Base-by-base conservation (phyloP, 1,284 basidiomycete genomes). In the Cystobasidiaceae sp. region DNA sequence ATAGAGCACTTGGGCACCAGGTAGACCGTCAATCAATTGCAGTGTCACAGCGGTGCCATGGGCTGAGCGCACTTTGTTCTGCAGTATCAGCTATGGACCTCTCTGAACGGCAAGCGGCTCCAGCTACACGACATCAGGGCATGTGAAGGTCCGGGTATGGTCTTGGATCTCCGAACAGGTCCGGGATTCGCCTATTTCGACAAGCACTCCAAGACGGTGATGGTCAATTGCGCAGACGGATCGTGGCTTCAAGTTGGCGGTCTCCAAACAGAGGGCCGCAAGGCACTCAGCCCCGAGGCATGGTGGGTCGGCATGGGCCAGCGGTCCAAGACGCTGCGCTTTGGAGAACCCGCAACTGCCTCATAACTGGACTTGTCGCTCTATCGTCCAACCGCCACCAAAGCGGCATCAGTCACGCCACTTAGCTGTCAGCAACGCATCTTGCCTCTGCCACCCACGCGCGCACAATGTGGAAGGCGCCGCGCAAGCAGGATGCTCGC, bases 1-100 rank as follows among this genome's bases (percentile, higher is more conserved):
- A 86, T 72, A 80, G 85, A n/a, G 90, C 84, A 0, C 83, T 92
- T 44, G 81, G 81, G 11, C 88, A 91, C 71, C 88, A 90, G 76
- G 86, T 87, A 66, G 34, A 76, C 71, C 32, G 11, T 7, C 46
- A 32, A 39, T 15, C 25, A 6, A 21, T 27, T 8, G n/a, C n/a
- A n/a, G n/a, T n/a, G n/a, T n/a, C n/a, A n/a, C n/a, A n/a, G n/a
- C n/a, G n/a, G n/a, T n/a, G 19, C 15, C 46, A 5, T 28, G 5
- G 48, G 25, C 4, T 37, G 27, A 25, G 3, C 15, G 7, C 17
- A 25, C 3, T 23, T 7, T 41, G 50, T 4, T 19, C 37, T 13
- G 13, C 57, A 77, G 75, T 64, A 73, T 46, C 75, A 76, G 2
- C 66, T 78, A 0, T 78, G 76, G 77, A 75, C 75, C 0, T 62